Percentiles rank a stretch among this genome's conserved stretches.
Evolutionary conservation across 1,139 yeast species (phyloP).

Genomic region (Yueomyces sp.): DNA sequence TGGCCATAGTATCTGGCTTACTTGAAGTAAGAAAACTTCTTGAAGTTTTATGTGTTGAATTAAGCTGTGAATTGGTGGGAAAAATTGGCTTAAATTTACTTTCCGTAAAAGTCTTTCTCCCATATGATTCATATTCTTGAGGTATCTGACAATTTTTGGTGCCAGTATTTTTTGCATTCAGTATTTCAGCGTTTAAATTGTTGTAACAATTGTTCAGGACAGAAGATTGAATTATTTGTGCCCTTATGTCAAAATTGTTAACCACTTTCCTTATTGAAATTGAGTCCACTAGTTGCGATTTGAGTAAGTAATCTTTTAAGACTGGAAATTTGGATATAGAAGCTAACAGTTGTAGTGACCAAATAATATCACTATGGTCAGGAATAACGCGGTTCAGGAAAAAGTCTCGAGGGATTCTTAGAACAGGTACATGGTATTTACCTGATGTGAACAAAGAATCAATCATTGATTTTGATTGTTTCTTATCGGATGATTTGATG

Average conservation of each 20-base stretch:
- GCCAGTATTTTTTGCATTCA: too few relatives aligned
- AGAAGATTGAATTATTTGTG: background rate
- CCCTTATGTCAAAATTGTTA: conserved; percentile 1
- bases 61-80: too few relatives aligned
- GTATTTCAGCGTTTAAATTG: conserved; percentile 1
- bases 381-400: conserved; percentile 72
- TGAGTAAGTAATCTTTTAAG: conserved; percentile 60
- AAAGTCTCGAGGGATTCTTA: conserved; percentile 44
- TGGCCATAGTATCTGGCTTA: too few relatives aligned
- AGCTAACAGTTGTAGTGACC: conserved; percentile 87
- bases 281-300: conserved; percentile 46
- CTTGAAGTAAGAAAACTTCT: too few relatives aligned
- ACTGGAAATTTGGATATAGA: conserved; percentile 85
- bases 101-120: too few relatives aligned
- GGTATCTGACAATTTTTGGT: too few relatives aligned
- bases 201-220: background rate
- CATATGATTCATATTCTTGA: too few relatives aligned
- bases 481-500: conserved; percentile 1
- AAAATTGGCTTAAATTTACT: too few relatives aligned
- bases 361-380: conserved; percentile 81
- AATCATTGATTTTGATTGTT: conserved; percentile 2
- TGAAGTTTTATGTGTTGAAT: too few relatives aligned
- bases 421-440: conserved; percentile 5
- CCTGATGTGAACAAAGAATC: conserved; percentile 7
- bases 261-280: conserved; percentile 25